Base-by-base conservation (phyloP, 108 stramenopile species). In the Skeletonema potamos region DNA sequence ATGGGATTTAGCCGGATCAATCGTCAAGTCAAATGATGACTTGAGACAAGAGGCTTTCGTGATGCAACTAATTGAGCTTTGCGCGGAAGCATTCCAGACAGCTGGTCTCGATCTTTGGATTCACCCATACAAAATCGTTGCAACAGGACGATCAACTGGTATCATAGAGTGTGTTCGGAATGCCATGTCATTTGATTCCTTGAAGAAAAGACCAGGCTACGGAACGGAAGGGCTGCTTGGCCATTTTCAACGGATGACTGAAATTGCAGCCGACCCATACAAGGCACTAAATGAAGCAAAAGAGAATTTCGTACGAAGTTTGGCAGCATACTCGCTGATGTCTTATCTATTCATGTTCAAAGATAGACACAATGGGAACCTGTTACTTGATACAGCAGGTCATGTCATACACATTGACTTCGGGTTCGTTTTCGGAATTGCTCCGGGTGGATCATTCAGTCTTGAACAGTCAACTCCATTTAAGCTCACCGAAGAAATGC, bases 401-500 rank as follows among this genome's bases (percentile, higher is more conserved):
- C 97, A 98, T 68, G 86, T 99, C 18, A 90, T 98, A 68, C 99
- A 99, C 82, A 99, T 99, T 65, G 99, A 99, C 79, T 99, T 98
- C 79, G 99, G 99, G 4, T 99, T 98, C 70, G 88, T 99, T 7
- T 92, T 99, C 43, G 95, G 96, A 10, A 87, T 93, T 27, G 96
- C 97, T 48, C 98, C 98, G 1, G 98, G 98, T 13, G 97, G 97
- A 6, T 89, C 90, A 30, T 97, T 97, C 72, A 94, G 91, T 66
- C 76, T 98, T 18, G 98, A 98, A 68, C 84, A 85, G 54, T 96
- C 95, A 4, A 88, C 89, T 12, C 98, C 99, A 9, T 99, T 99
- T 81, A 99, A 99, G 80, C 82, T 99, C n/a, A 99, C 99, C 15
- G 89, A 89, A 37, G 97, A 99, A 74, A 92, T 97, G 86, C 72